Percentiles rank a stretch among this genome's conserved stretches.
These are phyloP conservation scores for Sarcomyxa edulis DNA, from an alignment of 768 basidiomycete species.

Conservation along the genomic window DNA sequence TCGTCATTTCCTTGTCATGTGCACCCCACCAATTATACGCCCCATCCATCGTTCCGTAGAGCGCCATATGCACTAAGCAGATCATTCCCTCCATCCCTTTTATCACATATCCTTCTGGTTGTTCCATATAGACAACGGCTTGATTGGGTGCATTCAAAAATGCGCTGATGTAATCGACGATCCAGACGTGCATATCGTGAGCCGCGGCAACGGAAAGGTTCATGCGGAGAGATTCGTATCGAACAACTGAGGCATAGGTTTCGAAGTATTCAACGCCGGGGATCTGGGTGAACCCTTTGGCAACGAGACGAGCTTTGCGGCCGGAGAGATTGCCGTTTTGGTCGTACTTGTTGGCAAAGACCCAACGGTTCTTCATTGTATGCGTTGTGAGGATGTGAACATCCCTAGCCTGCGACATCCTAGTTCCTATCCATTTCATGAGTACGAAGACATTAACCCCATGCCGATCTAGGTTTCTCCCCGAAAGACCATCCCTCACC, in stretches of 20 bases:
- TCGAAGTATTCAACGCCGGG: conserved; percentile 27
- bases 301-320: conserved; percentile 20
- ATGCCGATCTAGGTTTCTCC: too few relatives aligned
- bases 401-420: too few relatives aligned
- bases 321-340: conserved; percentile 17
- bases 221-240: conserved; percentile 20
- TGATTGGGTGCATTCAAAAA: conserved; percentile 15
- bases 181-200: background rate
- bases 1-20: conserved; percentile 3
- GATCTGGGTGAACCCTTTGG: conserved; percentile 27
- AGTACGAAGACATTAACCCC: too few relatives aligned
- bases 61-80: background rate
- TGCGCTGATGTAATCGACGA: conserved; percentile 20
- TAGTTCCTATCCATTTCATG: too few relatives aligned
- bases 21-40: conserved; percentile 8
- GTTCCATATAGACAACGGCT: conserved; percentile 26
- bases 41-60: conserved; percentile 13
- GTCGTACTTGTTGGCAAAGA: conserved; percentile 14
- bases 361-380: conserved; percentile 16
- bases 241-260: conserved; percentile 22
- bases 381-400: too few relatives aligned
- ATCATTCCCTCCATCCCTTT: background rate
- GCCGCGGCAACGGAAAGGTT: conserved; percentile 1
- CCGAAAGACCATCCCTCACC: too few relatives aligned
- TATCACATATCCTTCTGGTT: conserved; percentile 12